Percentiles rank a stretch among this genome's conserved stretches.
Conservation (phyloP, 2,329 filamentous ascomycete genomes). For the Sporothrix curviconia region DNA sequence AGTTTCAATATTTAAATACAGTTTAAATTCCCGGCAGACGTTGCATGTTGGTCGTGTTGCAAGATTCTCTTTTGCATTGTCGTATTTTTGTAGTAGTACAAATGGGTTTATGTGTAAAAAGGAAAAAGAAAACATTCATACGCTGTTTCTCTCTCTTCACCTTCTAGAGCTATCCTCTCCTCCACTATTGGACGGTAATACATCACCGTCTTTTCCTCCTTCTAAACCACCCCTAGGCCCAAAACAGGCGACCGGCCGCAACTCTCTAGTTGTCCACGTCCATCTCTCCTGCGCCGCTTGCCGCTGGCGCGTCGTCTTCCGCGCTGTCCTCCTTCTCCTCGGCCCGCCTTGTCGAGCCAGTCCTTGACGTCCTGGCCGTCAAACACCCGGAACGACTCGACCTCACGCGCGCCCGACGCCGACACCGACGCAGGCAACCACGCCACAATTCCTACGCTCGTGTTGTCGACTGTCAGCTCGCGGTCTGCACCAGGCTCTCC, state of each 20-base stretch:
- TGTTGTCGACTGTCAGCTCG: conserved; percentile 95
- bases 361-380: conserved; percentile 82
- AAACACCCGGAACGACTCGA: conserved; percentile 82
- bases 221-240: neutral
- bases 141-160: neutral
- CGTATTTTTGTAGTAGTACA: conserved; percentile 8
- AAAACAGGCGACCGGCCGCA: too few species aligned
- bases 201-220: neutral
- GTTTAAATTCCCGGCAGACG: neutral
- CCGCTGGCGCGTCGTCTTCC: conserved; percentile 33
- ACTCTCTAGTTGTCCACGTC: conserved; percentile 34
- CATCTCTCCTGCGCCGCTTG: conserved; percentile 35
- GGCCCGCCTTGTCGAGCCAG: conserved; percentile 76
- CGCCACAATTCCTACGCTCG: conserved; percentile 77
- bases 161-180: too few species aligned
- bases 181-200: too few species aligned
- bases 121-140: neutral
- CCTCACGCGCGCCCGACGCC: conserved; percentile 44
- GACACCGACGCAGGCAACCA: conserved; percentile 49
- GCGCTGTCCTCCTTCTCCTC: conserved; percentile 47
- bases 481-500: conserved; percentile 94
- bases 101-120: neutral
- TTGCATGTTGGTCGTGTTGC: neutral
- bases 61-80: neutral
- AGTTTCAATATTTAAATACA: neutral